phyloP scores from a whole-genome alignment of 2,329 filamentous ascomycete genomes.

The Curvularia sp. region DNA sequence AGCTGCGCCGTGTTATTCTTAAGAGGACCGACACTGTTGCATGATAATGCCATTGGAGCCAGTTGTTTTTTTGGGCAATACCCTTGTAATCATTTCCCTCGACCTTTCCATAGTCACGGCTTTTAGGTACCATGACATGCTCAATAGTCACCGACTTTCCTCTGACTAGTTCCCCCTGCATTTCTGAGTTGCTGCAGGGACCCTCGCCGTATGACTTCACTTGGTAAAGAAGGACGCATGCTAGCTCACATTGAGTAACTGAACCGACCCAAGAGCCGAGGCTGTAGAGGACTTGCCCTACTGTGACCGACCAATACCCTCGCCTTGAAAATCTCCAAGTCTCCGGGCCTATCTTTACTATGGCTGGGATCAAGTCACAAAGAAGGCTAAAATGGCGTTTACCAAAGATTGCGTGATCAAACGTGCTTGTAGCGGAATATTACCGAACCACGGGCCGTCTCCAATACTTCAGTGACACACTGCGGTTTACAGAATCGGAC shows the following conservation, averaged over 20 bases:
- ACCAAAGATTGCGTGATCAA: constrained; percentile 43
- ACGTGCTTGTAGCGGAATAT: constrained; percentile 42
- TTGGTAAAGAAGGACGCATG: neutral
- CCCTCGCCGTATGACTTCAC: neutral
- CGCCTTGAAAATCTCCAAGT: neutral
- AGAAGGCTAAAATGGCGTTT: constrained; percentile 29
- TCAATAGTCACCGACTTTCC: neutral
- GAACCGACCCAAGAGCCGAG: neutral
- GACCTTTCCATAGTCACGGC: neutral
- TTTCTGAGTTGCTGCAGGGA: neutral
- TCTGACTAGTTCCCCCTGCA: neutral
- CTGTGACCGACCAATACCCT: neutral
- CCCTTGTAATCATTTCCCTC: neutral
- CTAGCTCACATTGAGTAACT: constrained; percentile 4
- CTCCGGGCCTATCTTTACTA: neutral
- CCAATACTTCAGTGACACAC: neutral
- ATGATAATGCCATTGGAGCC: neutral
- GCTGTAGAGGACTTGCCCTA: neutral
- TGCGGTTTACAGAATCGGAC: neutral
- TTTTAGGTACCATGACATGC: neutral
- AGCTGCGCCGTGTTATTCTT: neutral
- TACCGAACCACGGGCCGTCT: constrained; percentile 21
- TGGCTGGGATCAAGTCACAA: constrained; percentile 11
- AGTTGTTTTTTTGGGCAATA: neutral
- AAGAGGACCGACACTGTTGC: neutral